Evolutionary conservation across 129 eudicot species (phyloP), one percentile per base, ranked within the genome.

Genomic region (Tagetes erecta): DNA sequence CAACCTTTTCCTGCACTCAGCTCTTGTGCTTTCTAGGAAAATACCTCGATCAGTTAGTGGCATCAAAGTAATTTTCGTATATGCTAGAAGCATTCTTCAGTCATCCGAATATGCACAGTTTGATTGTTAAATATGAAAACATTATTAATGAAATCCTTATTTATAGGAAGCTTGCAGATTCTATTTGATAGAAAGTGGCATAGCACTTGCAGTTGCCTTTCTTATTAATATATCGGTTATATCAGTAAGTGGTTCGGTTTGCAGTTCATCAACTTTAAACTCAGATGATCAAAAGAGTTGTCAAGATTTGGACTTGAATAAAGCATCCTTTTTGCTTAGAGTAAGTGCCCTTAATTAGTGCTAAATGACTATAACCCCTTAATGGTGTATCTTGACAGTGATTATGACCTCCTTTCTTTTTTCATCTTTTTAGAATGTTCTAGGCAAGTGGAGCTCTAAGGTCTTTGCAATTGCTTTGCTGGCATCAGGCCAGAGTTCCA

Each of bases 401-500:
- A 52, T 69, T 37, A 68, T 8, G 20, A 12, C 31, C 31, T 52
- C 40, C 37, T 5, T 37, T 10, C 37, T 39, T 57, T 64, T 30
- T 14, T 55, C 36, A 45, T 65, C 34, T 53, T 60, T 33, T 10
- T 74, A 95, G 97, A 88, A 95, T 82, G 97, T 88, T 57, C 78
- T 95, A 62, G 99, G 99, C 40, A 88, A 71, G 49, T 91, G 97
- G 97, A 95, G 99, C 78, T 95, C 99, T 52, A 95, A 95, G 83
- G 82, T 95, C 39, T 95, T 95, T 62, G 99, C 97, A 74, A 82
- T 95, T 76, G 99, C 99, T 53, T 85, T 95, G 81, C 88, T 95
- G 76, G 99, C 99, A 50, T 95, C 99, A 14, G 99, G 99, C 37
- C 99, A 95, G 79, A 95, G 99, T 76, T 95, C 99, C 71, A 95